These are phyloP conservation scores for Geotrichum histeridarum DNA, from an alignment of 1,139 yeast genomes.

Conservation along the genomic window DNA sequence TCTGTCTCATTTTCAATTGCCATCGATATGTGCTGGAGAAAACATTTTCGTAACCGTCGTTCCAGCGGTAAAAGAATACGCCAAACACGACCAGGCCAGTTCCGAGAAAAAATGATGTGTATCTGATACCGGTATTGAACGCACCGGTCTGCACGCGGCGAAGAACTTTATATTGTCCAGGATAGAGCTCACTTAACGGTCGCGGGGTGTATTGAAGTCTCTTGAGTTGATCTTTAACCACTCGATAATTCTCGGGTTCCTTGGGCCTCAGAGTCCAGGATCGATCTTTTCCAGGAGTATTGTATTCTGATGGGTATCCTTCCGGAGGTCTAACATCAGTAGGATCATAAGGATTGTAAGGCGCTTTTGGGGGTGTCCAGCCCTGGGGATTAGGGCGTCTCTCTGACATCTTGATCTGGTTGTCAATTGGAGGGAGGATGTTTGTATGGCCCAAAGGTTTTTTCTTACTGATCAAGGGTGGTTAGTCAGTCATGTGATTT, in stretches of 20 bases:
- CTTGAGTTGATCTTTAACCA: conserved; percentile 68
- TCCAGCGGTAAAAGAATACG: conserved; percentile 75
- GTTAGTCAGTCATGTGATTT: too few species aligned
- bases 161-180: conserved; percentile 73
- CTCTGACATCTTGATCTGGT: conserved; percentile 22
- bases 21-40: conserved; percentile 63
- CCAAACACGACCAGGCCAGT: conserved; percentile 37
- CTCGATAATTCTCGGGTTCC: conserved; percentile 63
- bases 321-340: conserved; percentile 70
- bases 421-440: too few species aligned
- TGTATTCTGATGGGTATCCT: conserved; percentile 77
- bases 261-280: conserved; percentile 58
- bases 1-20: conserved; percentile 53
- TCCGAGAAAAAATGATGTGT: conserved; percentile 28
- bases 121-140: conserved; percentile 46
- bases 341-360: conserved; percentile 82
- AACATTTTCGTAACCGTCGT: conserved; percentile 74
- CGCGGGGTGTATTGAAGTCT: conserved; percentile 72
- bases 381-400: conserved; percentile 78
- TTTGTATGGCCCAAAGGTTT: too few species aligned
- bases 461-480: too few species aligned
- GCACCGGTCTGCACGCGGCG: conserved; percentile 52
- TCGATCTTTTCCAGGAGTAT: conserved; percentile 37
- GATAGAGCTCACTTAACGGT: conserved; percentile 67
- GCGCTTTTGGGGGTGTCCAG: conserved; percentile 78